Evolutionary conservation across 345 rosid genomes (phyloP).

Genomic region (Gossypium australe): DNA sequence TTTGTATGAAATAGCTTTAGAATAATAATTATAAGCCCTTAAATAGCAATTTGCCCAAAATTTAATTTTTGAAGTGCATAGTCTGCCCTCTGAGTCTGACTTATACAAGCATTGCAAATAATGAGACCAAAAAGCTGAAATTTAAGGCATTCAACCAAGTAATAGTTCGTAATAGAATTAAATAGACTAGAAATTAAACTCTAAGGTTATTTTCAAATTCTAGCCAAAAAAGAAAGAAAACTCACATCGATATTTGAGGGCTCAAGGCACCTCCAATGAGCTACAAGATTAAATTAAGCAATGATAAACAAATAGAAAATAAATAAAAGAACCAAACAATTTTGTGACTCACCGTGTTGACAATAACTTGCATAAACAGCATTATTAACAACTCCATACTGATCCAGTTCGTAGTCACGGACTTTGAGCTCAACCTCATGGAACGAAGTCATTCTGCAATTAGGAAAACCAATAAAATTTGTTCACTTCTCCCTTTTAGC

Average conservation of each 20-base stretch:
- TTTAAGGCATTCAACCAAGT: background rate
- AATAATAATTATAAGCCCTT: no score
- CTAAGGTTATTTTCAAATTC: background rate
- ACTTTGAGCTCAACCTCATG: slow-evolving; percentile 66
- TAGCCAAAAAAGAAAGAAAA: background rate
- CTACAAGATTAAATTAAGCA: background rate
- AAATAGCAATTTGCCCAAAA: no score
- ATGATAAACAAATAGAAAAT: background rate
- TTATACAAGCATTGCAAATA: background rate
- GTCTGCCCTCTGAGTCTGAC: no score
- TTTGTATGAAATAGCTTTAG: no score
- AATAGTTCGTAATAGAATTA: no score
- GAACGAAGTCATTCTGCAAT: slow-evolving; percentile 50
- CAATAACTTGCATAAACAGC: slow-evolving; percentile 80
- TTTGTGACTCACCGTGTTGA: slow-evolving; percentile 56
- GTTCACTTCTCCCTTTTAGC: no score
- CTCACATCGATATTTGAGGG: background rate
- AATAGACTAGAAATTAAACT: background rate
- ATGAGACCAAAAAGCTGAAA: background rate
- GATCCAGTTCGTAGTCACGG: slow-evolving; percentile 85
- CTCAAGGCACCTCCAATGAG: background rate
- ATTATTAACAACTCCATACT: slow-evolving; percentile 83
- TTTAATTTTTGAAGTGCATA: no score
- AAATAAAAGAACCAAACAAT: background rate
- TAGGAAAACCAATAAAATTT: no score